Evolutionary conservation across 768 basidiomycete genomes (phyloP).

Genomic region (Calocybe cyanea): DNA sequence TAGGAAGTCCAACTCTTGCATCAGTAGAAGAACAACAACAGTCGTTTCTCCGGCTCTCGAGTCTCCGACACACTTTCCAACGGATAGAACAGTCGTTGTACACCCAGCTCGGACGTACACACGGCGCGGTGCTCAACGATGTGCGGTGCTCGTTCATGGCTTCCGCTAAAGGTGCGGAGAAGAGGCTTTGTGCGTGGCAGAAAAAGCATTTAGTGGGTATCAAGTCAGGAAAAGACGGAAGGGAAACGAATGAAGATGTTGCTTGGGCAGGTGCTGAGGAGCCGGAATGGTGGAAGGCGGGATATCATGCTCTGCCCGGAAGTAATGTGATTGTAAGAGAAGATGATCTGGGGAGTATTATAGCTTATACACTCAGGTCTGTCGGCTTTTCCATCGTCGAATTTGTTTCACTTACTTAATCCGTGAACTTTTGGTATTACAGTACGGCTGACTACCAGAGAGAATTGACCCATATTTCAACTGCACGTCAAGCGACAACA

Average conservation of each 20-base stretch:
- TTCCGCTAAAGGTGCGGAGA: conserved; percentile 48
- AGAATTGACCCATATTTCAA: conserved; percentile 39
- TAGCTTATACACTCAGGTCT: conserved; percentile 71
- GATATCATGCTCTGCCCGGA: conserved; percentile 63
- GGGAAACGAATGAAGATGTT: conserved; percentile 22
- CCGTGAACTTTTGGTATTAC: neutral
- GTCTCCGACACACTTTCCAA: conserved; percentile 55
- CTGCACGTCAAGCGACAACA: conserved; percentile 18
- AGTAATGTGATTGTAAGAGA: conserved; percentile 65
- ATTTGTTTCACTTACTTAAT: conserved; percentile 2
- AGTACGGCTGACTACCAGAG: conserved; percentile 61
- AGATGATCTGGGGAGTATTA: conserved; percentile 75
- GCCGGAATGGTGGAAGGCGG: conserved; percentile 63
- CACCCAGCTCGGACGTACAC: conserved; percentile 45
- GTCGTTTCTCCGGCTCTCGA: conserved; percentile 38
- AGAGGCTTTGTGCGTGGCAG: conserved; percentile 59
- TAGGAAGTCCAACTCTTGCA: too few relatives aligned
- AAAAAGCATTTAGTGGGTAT: conserved; percentile 48
- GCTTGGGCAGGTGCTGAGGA: conserved; percentile 27
- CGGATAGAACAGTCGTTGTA: conserved; percentile 58
- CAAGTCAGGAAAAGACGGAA: neutral
- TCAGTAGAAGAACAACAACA: conserved; percentile 11
- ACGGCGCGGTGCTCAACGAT: conserved; percentile 50
- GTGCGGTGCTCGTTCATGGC: conserved; percentile 55
- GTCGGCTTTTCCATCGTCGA: conserved; percentile 10